These are phyloP conservation scores for Gentiana dahurica DNA, from an alignment of 257 asterid genomes.

Conservation along the genomic window DNA sequence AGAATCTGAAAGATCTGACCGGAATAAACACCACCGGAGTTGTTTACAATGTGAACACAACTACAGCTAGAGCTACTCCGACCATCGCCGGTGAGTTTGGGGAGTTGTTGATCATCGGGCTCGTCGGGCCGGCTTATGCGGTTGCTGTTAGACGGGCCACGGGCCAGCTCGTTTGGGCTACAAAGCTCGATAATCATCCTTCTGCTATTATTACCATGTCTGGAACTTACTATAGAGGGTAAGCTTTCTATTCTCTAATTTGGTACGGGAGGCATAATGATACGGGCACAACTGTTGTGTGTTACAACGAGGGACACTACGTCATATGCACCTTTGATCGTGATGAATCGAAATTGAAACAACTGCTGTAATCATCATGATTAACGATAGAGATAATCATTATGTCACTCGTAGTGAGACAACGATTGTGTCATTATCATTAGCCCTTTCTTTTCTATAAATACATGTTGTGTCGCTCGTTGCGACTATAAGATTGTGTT, in stretches of 20 bases:
- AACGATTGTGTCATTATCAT: too few species aligned
- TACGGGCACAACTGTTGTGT: too few species aligned
- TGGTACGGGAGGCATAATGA: too few species aligned
- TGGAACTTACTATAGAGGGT: constrained; percentile 38
- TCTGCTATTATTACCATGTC: constrained; percentile 42
- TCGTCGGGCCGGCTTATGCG: constrained; percentile 40
- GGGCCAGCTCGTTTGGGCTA: constrained; percentile 43
- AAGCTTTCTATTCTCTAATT: neutral
- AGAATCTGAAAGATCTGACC: constrained; percentile 21
- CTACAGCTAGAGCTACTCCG: constrained; percentile 36
- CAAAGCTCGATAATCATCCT: constrained; percentile 31
- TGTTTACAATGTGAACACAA: constrained; percentile 1
- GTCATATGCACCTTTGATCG: too few species aligned
- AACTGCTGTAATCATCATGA: too few species aligned
- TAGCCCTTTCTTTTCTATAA: too few species aligned
- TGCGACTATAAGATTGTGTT: too few species aligned
- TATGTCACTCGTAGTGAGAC: too few species aligned
- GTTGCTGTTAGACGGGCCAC: constrained; percentile 26
- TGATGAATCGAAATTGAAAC: too few species aligned
- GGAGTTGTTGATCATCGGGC: constrained; percentile 26
- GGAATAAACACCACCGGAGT: constrained; percentile 1
- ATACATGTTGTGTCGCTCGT: too few species aligned
- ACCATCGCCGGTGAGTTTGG: constrained; percentile 16
- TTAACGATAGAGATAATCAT: too few species aligned
- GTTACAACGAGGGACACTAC: too few species aligned